phyloP scores from a whole-genome alignment of 176 grass and related monocot species.

The Saccharum officinarum region DNA sequence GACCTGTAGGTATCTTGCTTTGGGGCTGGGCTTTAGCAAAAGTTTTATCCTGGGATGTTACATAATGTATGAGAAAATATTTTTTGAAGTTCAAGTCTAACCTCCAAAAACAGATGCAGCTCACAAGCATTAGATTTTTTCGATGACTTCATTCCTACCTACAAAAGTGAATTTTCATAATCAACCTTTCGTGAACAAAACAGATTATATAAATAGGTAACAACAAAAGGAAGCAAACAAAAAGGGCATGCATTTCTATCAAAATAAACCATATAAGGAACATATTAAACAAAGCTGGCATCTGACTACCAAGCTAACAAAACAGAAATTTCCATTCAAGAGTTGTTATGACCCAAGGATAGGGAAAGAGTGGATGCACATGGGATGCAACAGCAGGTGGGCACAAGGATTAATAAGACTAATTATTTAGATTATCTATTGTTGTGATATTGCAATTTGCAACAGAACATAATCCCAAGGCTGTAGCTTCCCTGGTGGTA shows the following conservation, averaged over 20 bases:
- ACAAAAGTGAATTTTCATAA: neutral
- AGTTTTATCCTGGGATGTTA: neutral
- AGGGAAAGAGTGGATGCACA: neutral
- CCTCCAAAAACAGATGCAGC: slow-evolving; percentile 38
- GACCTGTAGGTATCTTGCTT: neutral
- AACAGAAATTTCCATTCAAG: neutral
- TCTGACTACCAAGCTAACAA: neutral
- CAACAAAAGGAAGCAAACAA: neutral
- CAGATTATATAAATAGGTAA: neutral
- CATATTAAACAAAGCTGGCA: neutral
- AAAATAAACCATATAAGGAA: neutral
- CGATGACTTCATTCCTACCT: neutral
- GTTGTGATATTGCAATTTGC: neutral
- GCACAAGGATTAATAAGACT: neutral
- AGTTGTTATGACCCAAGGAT: neutral
- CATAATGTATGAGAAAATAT: neutral
- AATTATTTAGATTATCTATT: no score
- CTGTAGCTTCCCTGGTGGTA: neutral
- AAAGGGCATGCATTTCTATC: neutral
- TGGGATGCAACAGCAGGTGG: neutral
- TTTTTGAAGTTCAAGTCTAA: slow-evolving; percentile 28
- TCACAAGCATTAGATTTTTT: neutral
- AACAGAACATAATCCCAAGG: neutral
- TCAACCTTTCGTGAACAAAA: neutral
- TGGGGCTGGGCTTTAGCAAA: neutral